Evolutionary conservation across 148 eudicot genomes (phyloP).

Genomic region (Beta vulgaris): DNA sequence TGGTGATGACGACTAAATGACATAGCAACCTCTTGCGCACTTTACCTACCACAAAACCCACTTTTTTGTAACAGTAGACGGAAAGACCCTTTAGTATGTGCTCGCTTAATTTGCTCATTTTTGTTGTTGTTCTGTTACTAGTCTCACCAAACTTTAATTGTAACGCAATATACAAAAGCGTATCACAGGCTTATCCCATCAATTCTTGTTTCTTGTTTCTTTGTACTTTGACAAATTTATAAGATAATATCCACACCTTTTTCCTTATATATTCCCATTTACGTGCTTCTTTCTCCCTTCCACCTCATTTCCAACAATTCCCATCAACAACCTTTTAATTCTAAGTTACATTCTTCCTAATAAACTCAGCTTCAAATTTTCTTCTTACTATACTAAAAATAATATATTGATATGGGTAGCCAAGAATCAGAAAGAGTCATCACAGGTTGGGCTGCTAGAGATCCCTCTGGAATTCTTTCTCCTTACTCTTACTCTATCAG

Average conservation of each 20-base stretch:
- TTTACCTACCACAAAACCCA: conserved; percentile 8
- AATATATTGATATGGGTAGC: conserved; percentile 50
- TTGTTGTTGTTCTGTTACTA: background rate
- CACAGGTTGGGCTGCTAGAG: conserved; percentile 84
- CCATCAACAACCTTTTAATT: background rate
- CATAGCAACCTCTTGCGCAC: background rate
- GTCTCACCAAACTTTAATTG: background rate
- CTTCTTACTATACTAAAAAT: background rate
- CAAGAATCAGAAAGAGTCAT: conserved; percentile 48
- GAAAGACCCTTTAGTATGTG: background rate
- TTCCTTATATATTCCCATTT: background rate
- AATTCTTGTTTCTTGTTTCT: background rate
- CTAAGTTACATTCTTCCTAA: background rate
- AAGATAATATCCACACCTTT: background rate
- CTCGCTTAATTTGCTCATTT: background rate
- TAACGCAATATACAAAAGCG: background rate
- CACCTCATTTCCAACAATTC: background rate
- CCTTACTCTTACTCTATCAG: conserved; percentile 81
- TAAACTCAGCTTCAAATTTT: background rate
- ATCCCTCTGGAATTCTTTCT: conserved; percentile 75
- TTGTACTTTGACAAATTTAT: background rate
- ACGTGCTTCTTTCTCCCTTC: background rate
- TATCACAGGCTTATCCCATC: background rate
- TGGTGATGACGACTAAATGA: conserved; percentile 12
- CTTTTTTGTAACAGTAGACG: background rate